Conservation (phyloP, 2,329 filamentous ascomycete species). For the Trichothecium sympodiale region DNA sequence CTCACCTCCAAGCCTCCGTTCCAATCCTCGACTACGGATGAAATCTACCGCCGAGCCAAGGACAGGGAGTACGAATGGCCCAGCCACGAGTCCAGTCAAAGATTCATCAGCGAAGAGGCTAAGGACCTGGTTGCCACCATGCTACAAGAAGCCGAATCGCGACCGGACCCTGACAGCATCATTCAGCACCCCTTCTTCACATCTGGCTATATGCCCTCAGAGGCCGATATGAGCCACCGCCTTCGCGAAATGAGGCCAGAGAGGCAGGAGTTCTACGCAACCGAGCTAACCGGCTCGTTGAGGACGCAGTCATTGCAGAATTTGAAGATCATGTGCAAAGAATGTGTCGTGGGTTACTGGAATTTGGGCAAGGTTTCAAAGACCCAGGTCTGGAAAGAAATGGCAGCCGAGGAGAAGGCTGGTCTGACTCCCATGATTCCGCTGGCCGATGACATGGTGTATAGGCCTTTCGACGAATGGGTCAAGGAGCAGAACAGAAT, state of each 20-base stretch:
- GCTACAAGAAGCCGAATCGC: conserved; percentile 62
- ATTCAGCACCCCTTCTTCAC: conserved; percentile 73
- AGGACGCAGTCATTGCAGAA: conserved; percentile 37
- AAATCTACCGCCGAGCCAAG: conserved; percentile 65
- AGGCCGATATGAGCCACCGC: conserved; percentile 46
- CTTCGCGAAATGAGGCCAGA: conserved; percentile 48
- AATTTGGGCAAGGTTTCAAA: conserved; percentile 32
- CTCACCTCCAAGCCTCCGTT: conserved; percentile 94
- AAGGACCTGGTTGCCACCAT: conserved; percentile 69
- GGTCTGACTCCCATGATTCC: conserved; percentile 54
- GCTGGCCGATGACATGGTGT: conserved; percentile 49
- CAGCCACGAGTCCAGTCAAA: conserved; percentile 50
- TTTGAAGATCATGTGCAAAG: conserved; percentile 44
- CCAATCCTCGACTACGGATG: conserved; percentile 79
- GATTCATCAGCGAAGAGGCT: conserved; percentile 62
- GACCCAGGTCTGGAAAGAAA: conserved; percentile 53
- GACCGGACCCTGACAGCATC: conserved; percentile 67
- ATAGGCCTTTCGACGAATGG: conserved; percentile 53
- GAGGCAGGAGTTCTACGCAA: conserved; percentile 44
- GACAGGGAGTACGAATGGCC: conserved; percentile 76
- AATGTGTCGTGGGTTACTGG: conserved; percentile 49
- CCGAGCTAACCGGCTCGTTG: conserved; percentile 32
- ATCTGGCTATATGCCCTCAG: conserved; percentile 58
- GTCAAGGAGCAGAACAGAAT: conserved; percentile 39
- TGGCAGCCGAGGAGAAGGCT: conserved; percentile 56